Evolutionary conservation across 495 filamentous ascomycete genomes (phyloP).

Genomic region (Neurospora discreta): DNA sequence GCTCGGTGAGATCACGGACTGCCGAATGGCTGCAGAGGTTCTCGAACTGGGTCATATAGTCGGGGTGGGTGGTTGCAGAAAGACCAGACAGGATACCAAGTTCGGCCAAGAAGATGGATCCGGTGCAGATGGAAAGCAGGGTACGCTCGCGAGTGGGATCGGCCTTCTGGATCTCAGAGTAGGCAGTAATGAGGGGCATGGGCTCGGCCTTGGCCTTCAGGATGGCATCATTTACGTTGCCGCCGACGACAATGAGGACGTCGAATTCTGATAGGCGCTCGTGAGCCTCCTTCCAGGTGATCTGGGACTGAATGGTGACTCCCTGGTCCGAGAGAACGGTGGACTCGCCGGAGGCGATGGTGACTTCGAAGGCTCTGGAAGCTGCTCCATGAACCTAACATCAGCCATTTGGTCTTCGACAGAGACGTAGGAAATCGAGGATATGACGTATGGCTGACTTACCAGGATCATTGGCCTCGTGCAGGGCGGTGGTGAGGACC

Average conservation of each 20-base stretch:
- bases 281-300: slow-evolving; percentile 53
- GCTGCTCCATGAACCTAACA: slow-evolving; percentile 17
- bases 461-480: slow-evolving; percentile 52
- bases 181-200: slow-evolving; percentile 51
- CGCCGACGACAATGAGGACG: slow-evolving; percentile 59
- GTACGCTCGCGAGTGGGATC: slow-evolving; percentile 62
- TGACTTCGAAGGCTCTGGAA: slow-evolving; percentile 54
- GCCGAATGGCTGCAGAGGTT: slow-evolving; percentile 56
- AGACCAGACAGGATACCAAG: slow-evolving; percentile 61
- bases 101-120: slow-evolving; percentile 59
- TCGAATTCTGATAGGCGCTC: slow-evolving; percentile 57
- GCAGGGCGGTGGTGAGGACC: slow-evolving; percentile 45
- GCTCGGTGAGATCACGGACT: slow-evolving; percentile 42
- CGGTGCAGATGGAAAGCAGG: slow-evolving; percentile 66
- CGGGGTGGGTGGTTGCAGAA: slow-evolving; percentile 59
- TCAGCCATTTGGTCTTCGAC: not conserved
- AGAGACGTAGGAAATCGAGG: not conserved
- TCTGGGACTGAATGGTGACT: slow-evolving; percentile 63
- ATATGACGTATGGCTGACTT: slow-evolving; percentile 17
- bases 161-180: slow-evolving; percentile 52
- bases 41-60: slow-evolving; percentile 52
- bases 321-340: slow-evolving; percentile 57
- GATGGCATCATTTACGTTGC: slow-evolving; percentile 35
- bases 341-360: slow-evolving; percentile 47
- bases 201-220: slow-evolving; percentile 51